These are phyloP conservation scores for Pontederia paniculata DNA, from an alignment of 176 grass and related monocot genomes.

Conservation along the genomic window DNA sequence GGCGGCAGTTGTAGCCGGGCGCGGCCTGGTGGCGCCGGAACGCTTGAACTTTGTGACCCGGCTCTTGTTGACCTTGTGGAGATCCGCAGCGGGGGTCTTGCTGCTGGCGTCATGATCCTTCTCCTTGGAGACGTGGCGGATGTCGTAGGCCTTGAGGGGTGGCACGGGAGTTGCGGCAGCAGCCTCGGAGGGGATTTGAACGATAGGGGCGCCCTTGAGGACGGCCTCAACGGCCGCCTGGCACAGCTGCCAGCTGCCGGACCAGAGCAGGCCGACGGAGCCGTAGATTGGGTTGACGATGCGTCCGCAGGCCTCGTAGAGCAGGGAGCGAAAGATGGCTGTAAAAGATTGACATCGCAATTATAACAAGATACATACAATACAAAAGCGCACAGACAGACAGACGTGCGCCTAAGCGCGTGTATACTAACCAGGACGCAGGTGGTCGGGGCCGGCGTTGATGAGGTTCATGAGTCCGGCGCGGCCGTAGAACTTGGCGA, in stretches of 20 bases:
- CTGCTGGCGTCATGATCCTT: not conserved
- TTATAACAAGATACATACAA: too few relatives aligned
- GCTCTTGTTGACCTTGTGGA: slow-evolving; percentile 27
- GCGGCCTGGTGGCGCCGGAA: slow-evolving; percentile 1
- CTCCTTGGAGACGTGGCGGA: slow-evolving; percentile 40
- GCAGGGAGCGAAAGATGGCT: slow-evolving; percentile 49
- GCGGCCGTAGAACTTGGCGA: slow-evolving; percentile 77
- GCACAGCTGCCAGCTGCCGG: slow-evolving; percentile 39
- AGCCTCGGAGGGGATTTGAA: slow-evolving; percentile 25
- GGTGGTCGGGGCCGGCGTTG: slow-evolving; percentile 24
- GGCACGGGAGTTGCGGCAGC: slow-evolving; percentile 17
- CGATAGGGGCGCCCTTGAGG: slow-evolving; percentile 42
- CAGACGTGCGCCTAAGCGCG: too few relatives aligned
- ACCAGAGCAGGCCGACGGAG: slow-evolving; percentile 50
- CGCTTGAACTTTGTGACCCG: slow-evolving; percentile 39
- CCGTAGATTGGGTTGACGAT: slow-evolving; percentile 60
- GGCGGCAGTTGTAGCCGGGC: not conserved
- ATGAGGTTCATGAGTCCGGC: slow-evolving; percentile 60
- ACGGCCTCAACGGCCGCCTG: slow-evolving; percentile 60
- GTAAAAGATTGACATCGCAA: too few relatives aligned
- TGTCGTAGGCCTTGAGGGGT: slow-evolving; percentile 21
- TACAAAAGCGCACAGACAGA: too few relatives aligned
- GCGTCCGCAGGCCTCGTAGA: slow-evolving; percentile 52
- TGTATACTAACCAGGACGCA: slow-evolving; percentile 37
- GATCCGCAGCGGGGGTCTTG: not conserved